Evolutionary conservation across 1,284 basidiomycete genomes (phyloP).

Genomic region (Heterobasidion irregulare): DNA sequence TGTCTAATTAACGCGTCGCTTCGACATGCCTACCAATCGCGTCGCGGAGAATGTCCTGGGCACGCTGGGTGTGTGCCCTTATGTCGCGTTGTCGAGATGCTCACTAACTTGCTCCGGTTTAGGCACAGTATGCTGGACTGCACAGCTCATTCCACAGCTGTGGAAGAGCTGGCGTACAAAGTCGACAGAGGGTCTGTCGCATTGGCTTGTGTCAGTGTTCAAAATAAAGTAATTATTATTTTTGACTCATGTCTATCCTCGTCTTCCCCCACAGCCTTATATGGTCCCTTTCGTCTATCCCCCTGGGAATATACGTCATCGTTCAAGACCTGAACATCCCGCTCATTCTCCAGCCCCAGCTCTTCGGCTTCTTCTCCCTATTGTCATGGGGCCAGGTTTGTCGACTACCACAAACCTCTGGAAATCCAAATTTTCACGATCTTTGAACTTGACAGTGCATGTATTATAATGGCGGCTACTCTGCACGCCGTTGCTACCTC

Average conservation of each 20-base stretch:
- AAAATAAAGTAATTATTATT: neutral
- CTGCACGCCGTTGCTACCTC: slow-evolving; percentile 20
- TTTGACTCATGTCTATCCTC: neutral
- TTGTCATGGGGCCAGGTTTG: slow-evolving; percentile 60
- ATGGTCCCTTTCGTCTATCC: slow-evolving; percentile 57
- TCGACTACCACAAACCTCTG: neutral
- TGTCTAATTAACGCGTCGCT: neutral
- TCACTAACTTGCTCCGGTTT: neutral
- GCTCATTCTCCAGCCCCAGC: slow-evolving; percentile 68
- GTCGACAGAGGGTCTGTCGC: slow-evolving; percentile 66
- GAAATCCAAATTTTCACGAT: neutral
- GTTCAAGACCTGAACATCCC: slow-evolving; percentile 67
- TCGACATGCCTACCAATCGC: slow-evolving; percentile 16
- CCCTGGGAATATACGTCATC: slow-evolving; percentile 66
- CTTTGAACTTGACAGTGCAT: slow-evolving; percentile 37
- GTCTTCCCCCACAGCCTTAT: slow-evolving; percentile 34
- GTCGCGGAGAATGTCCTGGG: slow-evolving; percentile 35
- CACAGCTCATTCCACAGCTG: slow-evolving; percentile 68
- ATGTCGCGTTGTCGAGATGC: neutral
- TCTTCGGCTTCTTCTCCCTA: slow-evolving; percentile 55
- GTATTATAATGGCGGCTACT: slow-evolving; percentile 43
- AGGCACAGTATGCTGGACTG: slow-evolving; percentile 65
- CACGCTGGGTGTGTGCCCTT: slow-evolving; percentile 28
- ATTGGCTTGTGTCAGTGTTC: slow-evolving; percentile 48
- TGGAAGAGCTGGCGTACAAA: slow-evolving; percentile 72